These are phyloP conservation scores for Cercospora beticola DNA, from an alignment of 2,329 filamentous ascomycete species.

Conservation along the genomic window DNA sequence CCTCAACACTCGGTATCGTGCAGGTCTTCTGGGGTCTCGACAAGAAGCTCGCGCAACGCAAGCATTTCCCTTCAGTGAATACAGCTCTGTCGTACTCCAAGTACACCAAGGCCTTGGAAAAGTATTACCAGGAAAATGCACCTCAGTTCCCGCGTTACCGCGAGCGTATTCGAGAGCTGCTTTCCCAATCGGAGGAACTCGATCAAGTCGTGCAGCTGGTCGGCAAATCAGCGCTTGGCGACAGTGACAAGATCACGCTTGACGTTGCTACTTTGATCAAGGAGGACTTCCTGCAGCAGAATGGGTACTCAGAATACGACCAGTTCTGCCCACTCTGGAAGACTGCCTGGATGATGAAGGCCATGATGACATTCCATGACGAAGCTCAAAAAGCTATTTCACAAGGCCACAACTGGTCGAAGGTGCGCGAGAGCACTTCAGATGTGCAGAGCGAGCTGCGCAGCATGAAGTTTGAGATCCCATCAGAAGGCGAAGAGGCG, in stretches of 20 bases:
- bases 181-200: conserved; percentile 93
- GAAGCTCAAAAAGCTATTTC: conserved; percentile 93
- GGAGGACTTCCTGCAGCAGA: conserved; percentile 98
- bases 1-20: conserved; percentile 89
- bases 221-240: conserved; percentile 92
- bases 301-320: conserved; percentile 98
- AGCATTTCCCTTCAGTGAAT: conserved; percentile 99
- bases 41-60: conserved; percentile 98
- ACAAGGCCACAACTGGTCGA: conserved; percentile 87
- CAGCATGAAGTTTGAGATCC: conserved; percentile 96
- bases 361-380: conserved; percentile 97
- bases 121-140: conserved; percentile 89
- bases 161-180: conserved; percentile 88
- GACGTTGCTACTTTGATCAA: conserved; percentile 90
- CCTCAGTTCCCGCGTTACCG: conserved; percentile 92
- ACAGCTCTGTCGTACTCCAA: conserved; percentile 94
- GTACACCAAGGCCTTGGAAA: conserved; percentile 85
- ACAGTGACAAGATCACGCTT: conserved; percentile 96
- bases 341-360: conserved; percentile 99
- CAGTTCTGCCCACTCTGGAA: conserved; percentile 99
- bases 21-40: conserved; percentile 99
- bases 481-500: conserved; percentile 75
- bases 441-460: conserved; percentile 83
- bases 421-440: conserved; percentile 84
- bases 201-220: conserved; percentile 99